These are phyloP conservation scores for Yamadazyma phyllophila DNA, from an alignment of 805 yeast species.

Conservation along the genomic window DNA sequence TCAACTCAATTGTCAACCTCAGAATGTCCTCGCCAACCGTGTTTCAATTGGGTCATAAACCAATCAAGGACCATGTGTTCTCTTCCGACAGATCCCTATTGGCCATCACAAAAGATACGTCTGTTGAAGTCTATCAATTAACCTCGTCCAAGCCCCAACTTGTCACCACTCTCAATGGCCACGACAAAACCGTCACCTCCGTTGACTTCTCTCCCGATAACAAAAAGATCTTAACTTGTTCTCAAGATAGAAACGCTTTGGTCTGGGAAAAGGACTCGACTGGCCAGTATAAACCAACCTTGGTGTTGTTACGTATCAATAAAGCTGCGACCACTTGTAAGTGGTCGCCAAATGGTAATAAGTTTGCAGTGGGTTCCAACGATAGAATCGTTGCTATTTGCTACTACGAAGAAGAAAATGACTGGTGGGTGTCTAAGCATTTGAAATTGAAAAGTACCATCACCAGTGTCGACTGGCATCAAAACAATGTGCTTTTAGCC, in stretches of 20 bases:
- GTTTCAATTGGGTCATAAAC: conserved; percentile 73
- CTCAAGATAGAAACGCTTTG: conserved; percentile 95
- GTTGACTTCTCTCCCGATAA: conserved; percentile 89
- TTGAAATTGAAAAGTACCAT: conserved; percentile 87
- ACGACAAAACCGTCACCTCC: conserved; percentile 92
- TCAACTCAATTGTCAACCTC: background rate
- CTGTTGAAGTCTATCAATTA: conserved; percentile 71
- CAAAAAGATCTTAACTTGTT: conserved; percentile 83
- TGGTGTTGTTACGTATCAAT: conserved; percentile 87
- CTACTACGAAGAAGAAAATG: conserved; percentile 92
- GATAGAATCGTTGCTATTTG: conserved; percentile 94
- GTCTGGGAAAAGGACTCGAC: conserved; percentile 80
- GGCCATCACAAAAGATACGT: conserved; percentile 79
- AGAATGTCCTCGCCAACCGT: conserved; percentile 30
- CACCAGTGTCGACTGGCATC: conserved; percentile 86
- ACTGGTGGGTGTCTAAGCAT: conserved; percentile 99
- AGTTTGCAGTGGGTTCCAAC: conserved; percentile 96
- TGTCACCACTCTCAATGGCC: conserved; percentile 70
- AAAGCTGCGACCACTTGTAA: conserved; percentile 92
- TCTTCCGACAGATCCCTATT: conserved; percentile 60
- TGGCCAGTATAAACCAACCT: conserved; percentile 75
- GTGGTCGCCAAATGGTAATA: conserved; percentile 94
- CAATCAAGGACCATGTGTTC: conserved; percentile 91
- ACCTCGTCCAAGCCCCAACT: conserved; percentile 52
- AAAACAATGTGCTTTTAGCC: conserved; percentile 82